A percentile compares a stretch with the other conserved stretches of the same genome.
These are phyloP conservation scores for Trypanosoma melophagium DNA, from an alignment of 208 protist species.

Conservation along the genomic window DNA sequence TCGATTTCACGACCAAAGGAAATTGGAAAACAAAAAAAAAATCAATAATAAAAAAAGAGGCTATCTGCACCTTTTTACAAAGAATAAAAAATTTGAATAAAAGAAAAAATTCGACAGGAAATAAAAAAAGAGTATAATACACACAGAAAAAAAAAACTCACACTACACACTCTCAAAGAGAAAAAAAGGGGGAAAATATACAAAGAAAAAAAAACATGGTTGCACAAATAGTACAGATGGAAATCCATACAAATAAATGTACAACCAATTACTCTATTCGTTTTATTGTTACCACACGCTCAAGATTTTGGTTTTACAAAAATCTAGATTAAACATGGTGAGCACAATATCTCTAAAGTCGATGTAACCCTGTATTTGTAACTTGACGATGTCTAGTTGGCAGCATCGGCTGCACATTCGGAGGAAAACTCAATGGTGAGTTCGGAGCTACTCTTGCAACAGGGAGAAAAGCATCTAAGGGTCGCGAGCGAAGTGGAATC, in stretches of 20 bases:
- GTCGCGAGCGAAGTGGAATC: constrained; percentile 6
- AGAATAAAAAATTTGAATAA: background rate
- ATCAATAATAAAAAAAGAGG: background rate
- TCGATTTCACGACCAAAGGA: background rate
- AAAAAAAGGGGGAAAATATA: background rate
- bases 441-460: background rate
- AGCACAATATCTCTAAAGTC: constrained; percentile 10
- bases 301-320: background rate
- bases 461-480: constrained; percentile 12
- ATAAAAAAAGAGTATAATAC: background rate
- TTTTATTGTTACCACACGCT: background rate
- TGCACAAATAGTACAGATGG: no score
- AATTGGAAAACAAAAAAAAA: background rate
- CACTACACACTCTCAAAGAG: background rate
- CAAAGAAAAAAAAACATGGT: background rate
- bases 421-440: constrained; percentile 7
- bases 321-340: background rate
- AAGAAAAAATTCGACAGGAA: background rate
- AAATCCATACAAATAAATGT: no score
- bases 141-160: constrained; percentile 5
- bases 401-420: background rate
- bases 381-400: background rate
- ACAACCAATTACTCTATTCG: no score
- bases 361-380: constrained; percentile 17
- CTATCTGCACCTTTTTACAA: background rate